Evolutionary conservation across 2,329 filamentous ascomycete species (phyloP), one percentile per base, ranked within the genome.

Genomic region (Chaetomiaceae sp.): DNA sequence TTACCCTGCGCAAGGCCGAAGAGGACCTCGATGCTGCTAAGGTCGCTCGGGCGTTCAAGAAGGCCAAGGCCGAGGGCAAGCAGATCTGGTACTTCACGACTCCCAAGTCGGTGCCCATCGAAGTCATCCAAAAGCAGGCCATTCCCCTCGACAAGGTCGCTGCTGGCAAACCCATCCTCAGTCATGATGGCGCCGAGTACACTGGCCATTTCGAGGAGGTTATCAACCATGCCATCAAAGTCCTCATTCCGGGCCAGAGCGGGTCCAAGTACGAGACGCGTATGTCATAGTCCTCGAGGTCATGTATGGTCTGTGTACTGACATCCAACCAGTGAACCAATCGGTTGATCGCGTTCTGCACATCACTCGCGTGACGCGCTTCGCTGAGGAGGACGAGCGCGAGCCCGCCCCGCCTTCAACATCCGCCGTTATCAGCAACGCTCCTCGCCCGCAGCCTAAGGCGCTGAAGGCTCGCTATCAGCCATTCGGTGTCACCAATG

Each of bases 51-150:
- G 69, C 85, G 49, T 82, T 88, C 62, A 78, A 73, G 62, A 74
- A 80, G 53, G 76, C 78, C 51, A 80, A 81, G 61, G 66, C 85
- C 7, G 72, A 82, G 52, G 85, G 84, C 58, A 90, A 89, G 72
- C 84, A 91, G 66, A 75, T 91, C 55, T 91, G 87, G 88, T 88
- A 90, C 67, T 89, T 91, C 62, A 88, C 85, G 9, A 84, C 85
- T 3, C 88, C 88, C 2, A 79, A 83, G 6, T 82, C 81, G 11
- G 72, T 90, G 3, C 82, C 87, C n/a, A 77, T 91, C 53, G 82
- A 80, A 11, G 76, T 85, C 1, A 71, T 91, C 43, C 80, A 83
- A 64, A 77, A 84, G 59, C 72, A 89, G 56, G 78, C 84, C 34
- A 78, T 89, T 38, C 77, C 77, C 9, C 66, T 82, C 62, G 78